Conservation (phyloP, 2,329 filamentous ascomycete genomes). For the Chrysoporthe puriensis region DNA sequence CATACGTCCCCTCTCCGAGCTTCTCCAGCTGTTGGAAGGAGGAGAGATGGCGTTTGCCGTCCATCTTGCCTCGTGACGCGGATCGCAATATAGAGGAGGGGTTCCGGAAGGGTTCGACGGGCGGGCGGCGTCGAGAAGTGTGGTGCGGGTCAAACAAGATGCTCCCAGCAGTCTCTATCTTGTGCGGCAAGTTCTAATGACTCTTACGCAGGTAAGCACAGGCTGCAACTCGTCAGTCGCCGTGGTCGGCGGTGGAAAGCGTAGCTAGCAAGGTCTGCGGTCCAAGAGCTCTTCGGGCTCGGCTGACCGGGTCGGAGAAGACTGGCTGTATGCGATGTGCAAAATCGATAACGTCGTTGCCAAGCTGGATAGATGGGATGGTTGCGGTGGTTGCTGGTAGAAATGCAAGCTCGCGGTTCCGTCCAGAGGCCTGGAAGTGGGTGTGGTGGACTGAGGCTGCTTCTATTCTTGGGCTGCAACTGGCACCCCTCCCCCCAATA, state of each 20-base stretch:
- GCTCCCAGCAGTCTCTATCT: constrained; percentile 42
- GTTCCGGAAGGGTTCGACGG: constrained; percentile 37
- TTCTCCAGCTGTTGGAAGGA: constrained; percentile 99
- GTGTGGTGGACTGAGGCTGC: constrained; percentile 20
- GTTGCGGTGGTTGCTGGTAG: background rate
- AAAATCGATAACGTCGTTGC: background rate
- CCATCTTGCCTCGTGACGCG: constrained; percentile 61
- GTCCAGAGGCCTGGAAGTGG: background rate
- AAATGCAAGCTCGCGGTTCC: constrained; percentile 9
- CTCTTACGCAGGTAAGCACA: background rate
- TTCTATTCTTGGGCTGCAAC: constrained; percentile 29
- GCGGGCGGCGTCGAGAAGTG: constrained; percentile 35
- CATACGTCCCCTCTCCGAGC: constrained; percentile 98
- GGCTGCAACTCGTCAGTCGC: background rate
- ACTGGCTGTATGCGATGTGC: background rate
- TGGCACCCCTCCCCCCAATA: background rate
- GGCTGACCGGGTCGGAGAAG: background rate
- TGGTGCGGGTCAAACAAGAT: constrained; percentile 45
- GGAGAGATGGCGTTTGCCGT: constrained; percentile 88
- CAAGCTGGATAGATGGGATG: background rate
- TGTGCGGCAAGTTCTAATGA: constrained; percentile 28
- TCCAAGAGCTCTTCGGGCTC: background rate
- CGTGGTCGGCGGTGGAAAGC: background rate
- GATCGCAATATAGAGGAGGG: constrained; percentile 35
- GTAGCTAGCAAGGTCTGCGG: background rate